Conservation (phyloP, 257 asterid species). For the Mentha longifolia region DNA sequence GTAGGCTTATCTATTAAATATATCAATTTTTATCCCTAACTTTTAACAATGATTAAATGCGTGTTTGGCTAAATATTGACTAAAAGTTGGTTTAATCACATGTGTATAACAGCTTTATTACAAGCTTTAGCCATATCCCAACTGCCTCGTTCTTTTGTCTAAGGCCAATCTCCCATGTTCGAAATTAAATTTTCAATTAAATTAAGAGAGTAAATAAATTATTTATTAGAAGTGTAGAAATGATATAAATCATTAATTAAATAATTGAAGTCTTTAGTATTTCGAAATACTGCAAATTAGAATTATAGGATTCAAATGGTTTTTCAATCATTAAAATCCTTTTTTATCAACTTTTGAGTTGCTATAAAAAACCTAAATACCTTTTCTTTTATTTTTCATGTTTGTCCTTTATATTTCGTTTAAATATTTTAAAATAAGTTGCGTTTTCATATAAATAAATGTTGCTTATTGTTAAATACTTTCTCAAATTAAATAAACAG, state of each 20-base stretch:
- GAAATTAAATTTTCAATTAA: too few relatives aligned
- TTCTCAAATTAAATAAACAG: not conserved
- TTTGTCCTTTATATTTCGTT: not conserved
- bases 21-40: not conserved
- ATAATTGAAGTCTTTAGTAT: too few relatives aligned
- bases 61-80: constrained; percentile 21
- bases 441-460: not conserved
- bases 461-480: not conserved
- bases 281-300: too few relatives aligned
- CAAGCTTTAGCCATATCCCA: too few relatives aligned
- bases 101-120: too few relatives aligned
- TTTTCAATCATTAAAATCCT: too few relatives aligned
- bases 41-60: not conserved
- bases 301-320: too few relatives aligned
- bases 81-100: not conserved
- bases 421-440: not conserved
- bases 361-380: not conserved
- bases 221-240: too few relatives aligned
- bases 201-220: too few relatives aligned
- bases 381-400: not conserved
- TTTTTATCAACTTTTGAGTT: not conserved
- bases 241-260: too few relatives aligned
- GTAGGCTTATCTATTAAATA: not conserved
- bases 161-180: too few relatives aligned
- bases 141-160: too few relatives aligned